phyloP scores from a whole-genome alignment of 176 grass and related monocot species.

The Rhynchospora tenuis region DNA sequence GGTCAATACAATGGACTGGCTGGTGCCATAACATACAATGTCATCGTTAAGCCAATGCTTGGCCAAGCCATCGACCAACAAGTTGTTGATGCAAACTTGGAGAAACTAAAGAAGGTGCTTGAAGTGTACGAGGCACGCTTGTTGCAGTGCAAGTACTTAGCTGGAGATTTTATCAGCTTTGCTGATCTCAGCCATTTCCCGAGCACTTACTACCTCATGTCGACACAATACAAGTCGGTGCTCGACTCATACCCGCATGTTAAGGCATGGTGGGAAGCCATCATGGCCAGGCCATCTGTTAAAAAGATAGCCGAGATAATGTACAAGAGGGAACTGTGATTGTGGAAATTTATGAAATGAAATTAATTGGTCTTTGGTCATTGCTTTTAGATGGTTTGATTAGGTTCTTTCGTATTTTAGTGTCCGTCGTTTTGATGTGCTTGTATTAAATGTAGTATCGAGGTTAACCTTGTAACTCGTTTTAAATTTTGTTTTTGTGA shows the following conservation, averaged over 20 bases:
- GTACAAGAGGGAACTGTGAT: too few species aligned
- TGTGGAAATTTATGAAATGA: too few species aligned
- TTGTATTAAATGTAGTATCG: too few species aligned
- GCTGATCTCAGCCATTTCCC: conserved; percentile 46
- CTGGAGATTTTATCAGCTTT: conserved; percentile 40
- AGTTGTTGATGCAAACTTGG: background rate
- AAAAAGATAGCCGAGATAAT: background rate
- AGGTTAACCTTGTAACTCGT: too few species aligned
- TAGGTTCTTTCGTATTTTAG: too few species aligned
- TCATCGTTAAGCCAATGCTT: background rate
- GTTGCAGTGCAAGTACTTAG: conserved; percentile 30
- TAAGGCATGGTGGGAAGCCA: conserved; percentile 31
- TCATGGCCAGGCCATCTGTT: conserved; percentile 18
- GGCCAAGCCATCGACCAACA: conserved; percentile 19
- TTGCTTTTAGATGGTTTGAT: too few species aligned
- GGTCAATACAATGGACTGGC: conserved; percentile 4
- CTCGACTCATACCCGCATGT: conserved; percentile 36
- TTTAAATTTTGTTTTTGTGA: too few species aligned
- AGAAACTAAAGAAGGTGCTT: conserved; percentile 36
- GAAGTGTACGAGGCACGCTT: conserved; percentile 37
- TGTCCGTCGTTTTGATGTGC: too few species aligned
- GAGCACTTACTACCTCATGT: conserved; percentile 7
- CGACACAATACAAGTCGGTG: conserved; percentile 8
- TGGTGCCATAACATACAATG: conserved; percentile 26
- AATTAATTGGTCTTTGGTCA: too few species aligned